phyloP scores from a whole-genome alignment of 2,329 filamentous ascomycete species.

The Sporothrix humicola region DNA sequence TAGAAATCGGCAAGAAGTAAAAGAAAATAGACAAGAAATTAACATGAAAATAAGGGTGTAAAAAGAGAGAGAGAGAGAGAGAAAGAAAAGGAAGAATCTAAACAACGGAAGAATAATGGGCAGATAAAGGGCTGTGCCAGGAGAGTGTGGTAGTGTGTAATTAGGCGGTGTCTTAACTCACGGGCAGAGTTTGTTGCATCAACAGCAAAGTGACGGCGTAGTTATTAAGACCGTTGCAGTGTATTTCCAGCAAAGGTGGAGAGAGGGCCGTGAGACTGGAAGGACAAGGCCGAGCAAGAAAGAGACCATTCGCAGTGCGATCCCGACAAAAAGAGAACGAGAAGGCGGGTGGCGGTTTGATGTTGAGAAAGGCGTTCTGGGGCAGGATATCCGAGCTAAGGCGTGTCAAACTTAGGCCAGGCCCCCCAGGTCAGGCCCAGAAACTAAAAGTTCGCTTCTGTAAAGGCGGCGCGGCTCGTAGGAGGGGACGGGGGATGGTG shows the following conservation, averaged over 20 bases:
- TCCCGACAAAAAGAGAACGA: constrained; percentile 9
- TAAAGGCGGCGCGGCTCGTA: constrained; percentile 35
- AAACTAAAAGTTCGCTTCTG: constrained; percentile 32
- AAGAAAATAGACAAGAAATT: neutral
- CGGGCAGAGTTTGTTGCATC: constrained; percentile 26
- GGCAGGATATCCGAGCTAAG: constrained; percentile 28
- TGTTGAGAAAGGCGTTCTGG: constrained; percentile 18
- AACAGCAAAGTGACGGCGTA: constrained; percentile 20
- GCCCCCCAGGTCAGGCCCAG: constrained; percentile 16
- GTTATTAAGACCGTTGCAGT: constrained; percentile 19
- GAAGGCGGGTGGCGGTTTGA: constrained; percentile 23
- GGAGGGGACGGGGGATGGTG: constrained; percentile 15
- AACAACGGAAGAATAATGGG: constrained; percentile 6
- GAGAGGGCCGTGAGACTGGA: constrained; percentile 23
- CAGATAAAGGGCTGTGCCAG: constrained; percentile 19
- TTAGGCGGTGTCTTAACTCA: constrained; percentile 27
- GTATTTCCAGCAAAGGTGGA: constrained; percentile 13
- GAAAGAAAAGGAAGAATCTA: neutral
- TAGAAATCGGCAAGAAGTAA: neutral
- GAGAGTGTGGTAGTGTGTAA: constrained; percentile 2
- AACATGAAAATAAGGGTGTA: constrained; percentile 17
- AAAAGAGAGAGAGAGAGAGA: neutral
- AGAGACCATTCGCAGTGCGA: constrained; percentile 3
- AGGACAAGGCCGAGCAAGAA: constrained; percentile 4
- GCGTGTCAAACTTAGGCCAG: neutral